Evolutionary conservation across 106 monocot species (phyloP), one percentile per base, ranked within the genome.

Genomic region (Xerophyta viscosa): DNA sequence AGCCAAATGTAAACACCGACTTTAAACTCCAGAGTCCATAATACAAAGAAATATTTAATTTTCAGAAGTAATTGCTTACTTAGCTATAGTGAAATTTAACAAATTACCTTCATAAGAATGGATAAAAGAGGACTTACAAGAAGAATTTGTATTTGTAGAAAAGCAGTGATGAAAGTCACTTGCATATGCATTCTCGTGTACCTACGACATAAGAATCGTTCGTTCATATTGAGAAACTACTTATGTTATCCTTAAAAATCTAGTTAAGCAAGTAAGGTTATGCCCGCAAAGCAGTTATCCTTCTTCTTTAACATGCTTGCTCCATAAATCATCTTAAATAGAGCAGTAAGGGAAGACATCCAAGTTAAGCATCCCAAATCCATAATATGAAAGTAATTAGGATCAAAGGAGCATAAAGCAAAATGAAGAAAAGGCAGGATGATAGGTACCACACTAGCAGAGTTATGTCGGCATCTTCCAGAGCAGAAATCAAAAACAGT

Each of bases 401-500:
- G 33, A 6, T 6, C 11, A 33, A 33, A 6, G 11, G 11, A 33
- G 33, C 7, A 33, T 11, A 33, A 33, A 33, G 7, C 33, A 33
- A 53, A 46, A 61, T 19, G 5, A 44, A 63, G 6, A 9, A 36
- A 17, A 48, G 14, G 9, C 19, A 46, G 41, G 52, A 39, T 49
- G 55, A 58, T 15, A 46, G 51, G 24, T 85, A 98, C 96, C 86
- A 98, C 89, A 71, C 78, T 98, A 4, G 85, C 82, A 69, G 89
- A 90, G 71, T 82, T 98, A 82, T 90, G 96, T 27, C 89, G 89
- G 41, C 96, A 98, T 60, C 85, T 89, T 69, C 89, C 96, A 67
- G 64, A 54, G 65, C 89, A 98, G 61, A 85, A 90, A 71, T 98
- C 89, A 67, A 98, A 98, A 36, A 71, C 71, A 67, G 45, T 83